phyloP scores from a whole-genome alignment of 2,329 filamentous ascomycete species.

The Raffaelea albimanens region DNA sequence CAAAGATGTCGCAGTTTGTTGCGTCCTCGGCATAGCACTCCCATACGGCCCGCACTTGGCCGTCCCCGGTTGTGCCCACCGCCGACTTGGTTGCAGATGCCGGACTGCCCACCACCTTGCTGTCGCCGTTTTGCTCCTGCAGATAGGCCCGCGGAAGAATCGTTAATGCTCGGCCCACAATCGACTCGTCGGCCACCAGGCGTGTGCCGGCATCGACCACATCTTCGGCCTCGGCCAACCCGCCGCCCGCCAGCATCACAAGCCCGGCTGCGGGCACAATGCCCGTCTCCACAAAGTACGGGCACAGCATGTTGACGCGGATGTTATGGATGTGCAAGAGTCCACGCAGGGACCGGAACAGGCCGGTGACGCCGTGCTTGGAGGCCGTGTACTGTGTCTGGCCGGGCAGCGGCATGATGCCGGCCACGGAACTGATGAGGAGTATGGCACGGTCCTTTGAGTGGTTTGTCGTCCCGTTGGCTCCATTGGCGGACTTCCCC shows the following conservation, averaged over 20 bases:
- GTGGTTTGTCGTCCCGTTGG: slow-evolving; percentile 9
- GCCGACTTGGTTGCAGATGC: not conserved
- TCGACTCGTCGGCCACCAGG: slow-evolving; percentile 46
- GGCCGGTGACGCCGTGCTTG: slow-evolving; percentile 56
- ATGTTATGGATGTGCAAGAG: slow-evolving; percentile 38
- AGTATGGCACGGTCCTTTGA: slow-evolving; percentile 49
- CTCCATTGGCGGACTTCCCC: no score
- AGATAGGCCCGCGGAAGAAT: slow-evolving; percentile 47
- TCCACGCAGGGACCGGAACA: slow-evolving; percentile 49
- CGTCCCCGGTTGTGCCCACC: not conserved
- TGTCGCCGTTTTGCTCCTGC: slow-evolving; percentile 21
- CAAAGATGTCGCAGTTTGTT: slow-evolving; percentile 45
- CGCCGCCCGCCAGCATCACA: slow-evolving; percentile 46
- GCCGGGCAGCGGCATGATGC: slow-evolving; percentile 30
- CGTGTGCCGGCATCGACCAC: slow-evolving; percentile 55
- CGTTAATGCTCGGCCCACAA: slow-evolving; percentile 46
- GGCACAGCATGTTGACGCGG: slow-evolving; percentile 55
- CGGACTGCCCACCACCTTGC: slow-evolving; percentile 11
- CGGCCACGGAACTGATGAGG: slow-evolving; percentile 53
- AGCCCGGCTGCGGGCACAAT: slow-evolving; percentile 38
- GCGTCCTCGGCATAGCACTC: slow-evolving; percentile 53
- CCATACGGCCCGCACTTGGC: slow-evolving; percentile 38
- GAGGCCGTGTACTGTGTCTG: slow-evolving; percentile 45
- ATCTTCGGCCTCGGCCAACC: slow-evolving; percentile 41
- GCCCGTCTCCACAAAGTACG: slow-evolving; percentile 54